Conservation (phyloP, 345 rosid genomes). For the Erodium maritimum region DNA sequence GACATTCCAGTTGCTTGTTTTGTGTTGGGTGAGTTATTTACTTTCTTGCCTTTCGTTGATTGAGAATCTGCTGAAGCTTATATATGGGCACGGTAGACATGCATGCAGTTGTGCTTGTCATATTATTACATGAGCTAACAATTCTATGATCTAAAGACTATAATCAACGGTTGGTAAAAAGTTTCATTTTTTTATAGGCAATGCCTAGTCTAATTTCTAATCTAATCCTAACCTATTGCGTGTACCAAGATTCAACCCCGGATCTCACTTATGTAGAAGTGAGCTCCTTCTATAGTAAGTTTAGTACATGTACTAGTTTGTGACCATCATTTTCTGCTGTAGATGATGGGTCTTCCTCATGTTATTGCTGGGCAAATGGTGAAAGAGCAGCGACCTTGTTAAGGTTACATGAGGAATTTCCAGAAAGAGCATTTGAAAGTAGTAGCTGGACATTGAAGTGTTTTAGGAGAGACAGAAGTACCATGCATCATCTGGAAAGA, state of each 20-base stretch:
- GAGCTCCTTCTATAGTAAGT: not conserved
- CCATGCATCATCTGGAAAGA: slow-evolving; percentile 36
- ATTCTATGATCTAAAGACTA: not conserved
- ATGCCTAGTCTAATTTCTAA: too few species aligned
- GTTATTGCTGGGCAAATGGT: slow-evolving; percentile 69
- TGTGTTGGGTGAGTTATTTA: slow-evolving; percentile 50
- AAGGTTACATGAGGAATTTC: slow-evolving; percentile 50
- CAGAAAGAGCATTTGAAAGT: slow-evolving; percentile 21
- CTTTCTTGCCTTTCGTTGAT: not conserved
- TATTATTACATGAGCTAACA: too few species aligned
- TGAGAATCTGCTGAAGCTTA: not conserved
- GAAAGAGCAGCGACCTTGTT: slow-evolving; percentile 57
- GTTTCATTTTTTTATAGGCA: too few species aligned
- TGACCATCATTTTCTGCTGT: slow-evolving; percentile 7
- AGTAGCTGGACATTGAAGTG: slow-evolving; percentile 23
- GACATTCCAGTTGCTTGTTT: slow-evolving; percentile 70
- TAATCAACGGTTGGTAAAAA: too few species aligned
- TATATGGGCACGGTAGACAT: not conserved
- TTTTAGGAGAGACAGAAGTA: slow-evolving; percentile 21
- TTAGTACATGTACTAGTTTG: not conserved
- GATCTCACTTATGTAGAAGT: too few species aligned
- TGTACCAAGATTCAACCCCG: too few species aligned
- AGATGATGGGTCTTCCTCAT: slow-evolving; percentile 85
- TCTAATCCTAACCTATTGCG: too few species aligned
- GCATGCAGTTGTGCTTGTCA: not conserved